Conservation (phyloP, 1,284 basidiomycete genomes). For the Inonotus obliquus region DNA sequence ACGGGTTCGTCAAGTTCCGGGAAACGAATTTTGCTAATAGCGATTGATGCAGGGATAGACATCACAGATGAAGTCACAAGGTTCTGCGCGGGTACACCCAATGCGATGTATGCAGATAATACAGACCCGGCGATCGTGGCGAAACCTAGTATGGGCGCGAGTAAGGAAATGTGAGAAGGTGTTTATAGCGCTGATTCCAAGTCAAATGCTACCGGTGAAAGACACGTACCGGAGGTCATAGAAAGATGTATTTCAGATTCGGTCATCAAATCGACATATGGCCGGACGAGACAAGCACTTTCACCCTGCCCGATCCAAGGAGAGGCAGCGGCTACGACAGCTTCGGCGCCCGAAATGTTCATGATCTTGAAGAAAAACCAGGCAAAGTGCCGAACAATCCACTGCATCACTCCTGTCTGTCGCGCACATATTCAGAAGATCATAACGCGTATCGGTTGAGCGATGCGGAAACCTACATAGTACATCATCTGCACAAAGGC, state of each 20-base stretch:
- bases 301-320: constrained; percentile 92
- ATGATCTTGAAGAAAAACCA: constrained; percentile 92
- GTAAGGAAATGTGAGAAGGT: no score
- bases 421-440: constrained; percentile 2
- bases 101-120: constrained; percentile 74
- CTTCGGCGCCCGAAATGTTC: constrained; percentile 86
- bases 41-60: constrained; percentile 91
- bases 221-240: constrained; percentile 74
- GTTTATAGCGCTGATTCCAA: background rate
- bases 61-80: constrained; percentile 89
- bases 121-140: constrained; percentile 91
- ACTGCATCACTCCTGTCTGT: constrained; percentile 80
- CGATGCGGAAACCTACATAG: constrained; percentile 38
- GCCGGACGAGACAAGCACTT: constrained; percentile 78
- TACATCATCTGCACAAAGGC: constrained; percentile 86
- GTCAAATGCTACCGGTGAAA: background rate
- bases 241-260: constrained; percentile 84
- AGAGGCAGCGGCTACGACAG: constrained; percentile 86
- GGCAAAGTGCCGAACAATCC: constrained; percentile 80
- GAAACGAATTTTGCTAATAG: constrained; percentile 82
- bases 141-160: constrained; percentile 41
- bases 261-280: constrained; percentile 88
- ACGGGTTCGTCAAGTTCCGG: constrained; percentile 84
- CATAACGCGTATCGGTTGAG: background rate
- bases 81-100: constrained; percentile 82